Evolutionary conservation across 768 basidiomycete genomes (phyloP).

Genomic region (Hortiboletus campestris): DNA sequence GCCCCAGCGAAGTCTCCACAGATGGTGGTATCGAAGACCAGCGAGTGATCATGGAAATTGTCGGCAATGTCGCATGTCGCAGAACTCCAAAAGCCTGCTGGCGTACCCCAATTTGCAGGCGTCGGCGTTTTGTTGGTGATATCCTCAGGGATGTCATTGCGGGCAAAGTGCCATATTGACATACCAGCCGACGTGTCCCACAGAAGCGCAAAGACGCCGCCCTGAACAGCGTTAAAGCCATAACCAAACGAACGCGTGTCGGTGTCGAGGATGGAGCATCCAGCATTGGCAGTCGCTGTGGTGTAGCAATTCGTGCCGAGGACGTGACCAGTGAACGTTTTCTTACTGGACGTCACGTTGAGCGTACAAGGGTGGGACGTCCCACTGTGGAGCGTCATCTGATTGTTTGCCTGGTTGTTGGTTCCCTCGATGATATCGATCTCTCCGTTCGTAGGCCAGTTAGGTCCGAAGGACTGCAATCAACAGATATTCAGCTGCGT

Average conservation of each 20-base stretch:
- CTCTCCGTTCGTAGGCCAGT: slow-evolving; percentile 57
- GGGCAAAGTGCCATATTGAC: slow-evolving; percentile 54
- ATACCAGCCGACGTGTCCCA: slow-evolving; percentile 49
- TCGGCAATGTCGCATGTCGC: slow-evolving; percentile 43
- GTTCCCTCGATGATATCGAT: slow-evolving; percentile 77
- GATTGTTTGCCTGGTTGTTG: slow-evolving; percentile 55
- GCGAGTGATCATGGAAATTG: slow-evolving; percentile 49
- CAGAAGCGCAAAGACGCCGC: slow-evolving; percentile 58
- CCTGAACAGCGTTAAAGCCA: slow-evolving; percentile 33
- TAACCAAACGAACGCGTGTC: slow-evolving; percentile 40
- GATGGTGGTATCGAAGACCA: slow-evolving; percentile 40
- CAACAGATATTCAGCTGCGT: not conserved
- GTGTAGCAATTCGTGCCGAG: slow-evolving; percentile 39
- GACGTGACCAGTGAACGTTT: slow-evolving; percentile 21
- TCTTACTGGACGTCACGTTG: not conserved
- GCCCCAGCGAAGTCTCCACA: slow-evolving; percentile 32
- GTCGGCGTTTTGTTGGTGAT: slow-evolving; percentile 42
- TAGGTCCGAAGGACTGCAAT: slow-evolving; percentile 42
- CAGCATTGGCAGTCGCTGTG: slow-evolving; percentile 39
- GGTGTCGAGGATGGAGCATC: slow-evolving; percentile 47
- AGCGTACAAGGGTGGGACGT: slow-evolving; percentile 34
- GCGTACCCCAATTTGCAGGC: slow-evolving; percentile 49
- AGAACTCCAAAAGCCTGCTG: slow-evolving; percentile 52
- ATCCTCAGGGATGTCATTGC: slow-evolving; percentile 48
- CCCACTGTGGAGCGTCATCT: slow-evolving; percentile 63